Evolutionary conservation across 2,329 filamentous ascomycete genomes (phyloP).

Genomic region (Alternaria sp.): DNA sequence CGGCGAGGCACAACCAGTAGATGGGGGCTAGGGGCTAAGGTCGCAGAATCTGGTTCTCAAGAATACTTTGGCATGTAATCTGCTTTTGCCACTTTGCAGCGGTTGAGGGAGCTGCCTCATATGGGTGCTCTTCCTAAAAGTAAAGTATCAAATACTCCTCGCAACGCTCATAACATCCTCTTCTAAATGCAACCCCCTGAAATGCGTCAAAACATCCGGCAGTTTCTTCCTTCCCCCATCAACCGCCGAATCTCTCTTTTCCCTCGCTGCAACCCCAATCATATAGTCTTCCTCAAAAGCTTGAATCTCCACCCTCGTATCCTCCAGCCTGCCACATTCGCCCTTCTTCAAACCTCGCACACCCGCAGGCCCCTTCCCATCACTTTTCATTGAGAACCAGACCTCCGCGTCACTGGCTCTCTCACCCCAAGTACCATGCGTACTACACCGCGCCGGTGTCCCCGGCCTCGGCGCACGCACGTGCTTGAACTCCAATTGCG

Average conservation of each 20-base stretch:
- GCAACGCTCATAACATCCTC: slow-evolving; percentile 47
- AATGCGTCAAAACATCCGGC: slow-evolving; percentile 49
- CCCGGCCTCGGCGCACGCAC: slow-evolving; percentile 60
- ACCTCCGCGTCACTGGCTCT: slow-evolving; percentile 58
- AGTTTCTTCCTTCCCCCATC: slow-evolving; percentile 35
- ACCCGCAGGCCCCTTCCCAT: slow-evolving; percentile 14
- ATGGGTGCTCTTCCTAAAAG: too few species aligned
- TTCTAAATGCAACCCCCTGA: slow-evolving; percentile 56
- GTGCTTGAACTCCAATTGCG: slow-evolving; percentile 70
- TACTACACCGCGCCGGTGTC: slow-evolving; percentile 51
- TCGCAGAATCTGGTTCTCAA: too few species aligned
- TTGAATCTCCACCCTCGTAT: slow-evolving; percentile 64
- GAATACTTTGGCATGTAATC: too few species aligned
- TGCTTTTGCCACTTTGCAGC: too few species aligned
- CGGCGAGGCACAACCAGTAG: too few species aligned
- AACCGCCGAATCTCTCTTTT: slow-evolving; percentile 11
- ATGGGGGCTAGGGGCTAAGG: too few species aligned
- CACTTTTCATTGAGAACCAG: slow-evolving; percentile 53
- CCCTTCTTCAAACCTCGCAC: slow-evolving; percentile 2
- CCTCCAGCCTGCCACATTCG: slow-evolving; percentile 46
- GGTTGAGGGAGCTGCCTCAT: too few species aligned
- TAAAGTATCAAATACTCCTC: too few species aligned
- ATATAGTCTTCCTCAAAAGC: slow-evolving; percentile 66
- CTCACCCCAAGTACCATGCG: slow-evolving; percentile 55
- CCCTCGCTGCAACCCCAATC: slow-evolving; percentile 60